Evolutionary conservation across 108 stramenopile genomes (phyloP).

Genomic region (Nannochloropsis salina): DNA sequence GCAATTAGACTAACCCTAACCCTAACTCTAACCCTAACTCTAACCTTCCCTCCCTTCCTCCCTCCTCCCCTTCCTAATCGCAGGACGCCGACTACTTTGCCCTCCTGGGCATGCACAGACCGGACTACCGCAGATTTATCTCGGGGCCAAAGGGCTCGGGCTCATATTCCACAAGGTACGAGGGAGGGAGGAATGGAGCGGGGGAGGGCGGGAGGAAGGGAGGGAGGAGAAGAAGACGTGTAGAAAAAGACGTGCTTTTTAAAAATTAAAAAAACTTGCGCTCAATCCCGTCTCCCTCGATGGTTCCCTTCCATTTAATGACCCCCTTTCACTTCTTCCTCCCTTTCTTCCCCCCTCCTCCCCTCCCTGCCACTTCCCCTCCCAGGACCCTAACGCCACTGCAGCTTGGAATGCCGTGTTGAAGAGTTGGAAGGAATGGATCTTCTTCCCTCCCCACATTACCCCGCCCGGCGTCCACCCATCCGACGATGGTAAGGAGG

Average conservation of each 20-base stretch:
- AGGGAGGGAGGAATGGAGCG: not conserved
- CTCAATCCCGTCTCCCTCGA: no score
- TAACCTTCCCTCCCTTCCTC: not conserved
- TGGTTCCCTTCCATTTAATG: no score
- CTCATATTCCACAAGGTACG: constrained; percentile 39
- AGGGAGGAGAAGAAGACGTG: no score
- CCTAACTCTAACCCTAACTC: not conserved
- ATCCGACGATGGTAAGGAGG: not conserved
- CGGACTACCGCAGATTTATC: constrained; percentile 35
- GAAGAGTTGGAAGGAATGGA: constrained; percentile 46
- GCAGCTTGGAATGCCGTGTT: constrained; percentile 44
- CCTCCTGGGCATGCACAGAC: constrained; percentile 31
- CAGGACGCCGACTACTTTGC: constrained; percentile 3
- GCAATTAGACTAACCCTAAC: not conserved
- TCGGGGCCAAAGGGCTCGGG: constrained; percentile 49
- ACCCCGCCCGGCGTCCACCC: constrained; percentile 34
- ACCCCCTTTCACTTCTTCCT: no score
- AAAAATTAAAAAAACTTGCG: no score
- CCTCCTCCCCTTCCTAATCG: not conserved
- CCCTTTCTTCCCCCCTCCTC: no score
- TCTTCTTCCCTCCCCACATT: no score
- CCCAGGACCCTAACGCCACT: no score
- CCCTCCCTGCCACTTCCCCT: no score
- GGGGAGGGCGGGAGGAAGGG: not conserved
- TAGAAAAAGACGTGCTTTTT: no score